Evolutionary conservation across 805 yeast genomes (phyloP), one percentile per base, ranked within the genome.

Genomic region (Nakazawaea wyomingensis): DNA sequence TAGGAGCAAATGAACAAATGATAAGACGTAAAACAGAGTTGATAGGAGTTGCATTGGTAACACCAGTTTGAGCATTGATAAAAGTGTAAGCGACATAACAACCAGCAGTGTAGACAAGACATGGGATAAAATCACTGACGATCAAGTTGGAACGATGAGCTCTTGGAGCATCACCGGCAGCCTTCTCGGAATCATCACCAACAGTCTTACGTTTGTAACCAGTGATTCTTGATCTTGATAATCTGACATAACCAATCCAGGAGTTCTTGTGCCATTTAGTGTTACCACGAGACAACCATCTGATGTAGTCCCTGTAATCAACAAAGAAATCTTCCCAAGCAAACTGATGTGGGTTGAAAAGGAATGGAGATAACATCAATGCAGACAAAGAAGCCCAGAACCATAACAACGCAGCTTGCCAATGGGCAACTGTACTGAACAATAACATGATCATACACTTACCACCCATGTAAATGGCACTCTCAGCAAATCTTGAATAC

Each of bases 291-390:
- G 88, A 79, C 57, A 85, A 70, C 95, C 95, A 85, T 70, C 87
- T 78, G 58, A 90, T 82, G 68, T 78, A 93, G 60, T 88, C 96
- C 65, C 96, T 80, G 77, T 93, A 93, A 65, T 93, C 99, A 62
- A 91, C 80, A 68, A 91, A 88, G 78, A 85, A 91, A 67, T 90
- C 97, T 61, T 82, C 85, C 90, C 95, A 84, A 40, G 96, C 80
- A 65, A 90, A 93, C 72, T 93, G 98, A 69, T 91, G 97, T 37
- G 99, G 99, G 69, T 93, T 93, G 79, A 88, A 93, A 48, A 93
- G 60, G 64, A 91, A 89, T 57, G 99, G 99, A 38, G 98, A 83
- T 54, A 88, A 78, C 68, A 88, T 76, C 68, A 93, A 74, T 3
- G 98, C 86, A 37, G 89, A 73, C 54, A 89, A 71, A 16, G 96